Evolutionary conservation across 305 asterid genomes (phyloP).

Genomic region (Plantago coronopus): DNA sequence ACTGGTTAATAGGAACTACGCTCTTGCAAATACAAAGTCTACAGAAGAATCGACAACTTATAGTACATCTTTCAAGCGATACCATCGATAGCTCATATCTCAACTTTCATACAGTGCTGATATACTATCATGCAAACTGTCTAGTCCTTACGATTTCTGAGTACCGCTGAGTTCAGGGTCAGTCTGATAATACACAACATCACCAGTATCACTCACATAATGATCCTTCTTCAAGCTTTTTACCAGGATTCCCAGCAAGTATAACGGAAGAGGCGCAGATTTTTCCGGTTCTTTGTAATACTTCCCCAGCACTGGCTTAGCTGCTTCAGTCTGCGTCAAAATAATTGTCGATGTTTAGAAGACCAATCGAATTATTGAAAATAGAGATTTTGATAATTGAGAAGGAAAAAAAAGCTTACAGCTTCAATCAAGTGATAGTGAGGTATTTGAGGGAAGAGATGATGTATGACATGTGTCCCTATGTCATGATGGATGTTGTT

Average conservation of each 20-base stretch:
- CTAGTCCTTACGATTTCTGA: slow-evolving; percentile 17
- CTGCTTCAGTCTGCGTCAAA: slow-evolving; percentile 68
- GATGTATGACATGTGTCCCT: slow-evolving; percentile 94
- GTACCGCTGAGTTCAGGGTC: slow-evolving; percentile 45
- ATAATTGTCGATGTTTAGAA: slow-evolving; percentile 11
- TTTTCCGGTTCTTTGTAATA: slow-evolving; percentile 71
- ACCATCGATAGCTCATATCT: too few species aligned
- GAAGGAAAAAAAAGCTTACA: slow-evolving; percentile 39
- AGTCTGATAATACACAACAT: slow-evolving; percentile 68
- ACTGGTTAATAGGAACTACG: too few species aligned
- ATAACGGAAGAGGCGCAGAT: slow-evolving; percentile 68
- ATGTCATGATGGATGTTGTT: slow-evolving; percentile 95
- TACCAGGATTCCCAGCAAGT: slow-evolving; percentile 50
- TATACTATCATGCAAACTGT: too few species aligned
- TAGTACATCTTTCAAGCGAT: too few species aligned
- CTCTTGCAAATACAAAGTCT: too few species aligned
- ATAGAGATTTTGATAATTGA: not conserved
- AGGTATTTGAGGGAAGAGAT: slow-evolving; percentile 94
- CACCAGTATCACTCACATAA: slow-evolving; percentile 77
- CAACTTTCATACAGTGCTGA: too few species aligned
- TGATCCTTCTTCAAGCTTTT: slow-evolving; percentile 76
- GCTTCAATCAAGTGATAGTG: slow-evolving; percentile 89
- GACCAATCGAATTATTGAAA: not conserved
- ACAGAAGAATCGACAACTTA: too few species aligned
- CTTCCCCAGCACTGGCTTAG: slow-evolving; percentile 70